phyloP scores from a whole-genome alignment of 2,329 filamentous ascomycete genomes.

The Talaromyces pinophilus region DNA sequence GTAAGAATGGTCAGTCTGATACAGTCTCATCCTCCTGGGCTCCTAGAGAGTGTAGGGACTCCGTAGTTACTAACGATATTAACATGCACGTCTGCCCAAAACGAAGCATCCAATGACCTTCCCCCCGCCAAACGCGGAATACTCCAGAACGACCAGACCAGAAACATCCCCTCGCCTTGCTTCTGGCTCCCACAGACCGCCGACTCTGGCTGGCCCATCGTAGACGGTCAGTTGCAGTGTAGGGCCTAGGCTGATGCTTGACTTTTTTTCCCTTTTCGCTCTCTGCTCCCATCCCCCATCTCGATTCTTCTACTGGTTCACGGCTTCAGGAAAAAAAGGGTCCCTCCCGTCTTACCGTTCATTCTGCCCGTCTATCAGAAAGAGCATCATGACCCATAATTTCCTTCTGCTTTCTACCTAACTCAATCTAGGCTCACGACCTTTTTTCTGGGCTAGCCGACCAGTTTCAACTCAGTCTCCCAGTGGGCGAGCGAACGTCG shows the following conservation, averaged over 20 bases:
- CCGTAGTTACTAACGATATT: background rate
- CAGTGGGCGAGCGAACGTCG: background rate
- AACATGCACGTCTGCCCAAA: slow-evolving; percentile 39
- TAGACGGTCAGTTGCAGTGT: slow-evolving; percentile 7
- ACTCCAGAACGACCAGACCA: slow-evolving; percentile 30
- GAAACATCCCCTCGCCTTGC: slow-evolving; percentile 31
- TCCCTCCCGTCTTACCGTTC: slow-evolving; percentile 7
- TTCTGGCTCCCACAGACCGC: slow-evolving; percentile 35
- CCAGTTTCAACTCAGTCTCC: background rate
- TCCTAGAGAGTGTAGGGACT: too few species aligned
- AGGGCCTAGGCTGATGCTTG: slow-evolving; percentile 1
- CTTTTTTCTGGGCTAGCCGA: slow-evolving; percentile 5
- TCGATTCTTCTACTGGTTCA: slow-evolving; percentile 10
- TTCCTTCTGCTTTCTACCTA: slow-evolving; percentile 10
- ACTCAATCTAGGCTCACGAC: slow-evolving; percentile 12
- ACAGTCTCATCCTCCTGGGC: background rate
- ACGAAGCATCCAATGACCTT: slow-evolving; percentile 39
- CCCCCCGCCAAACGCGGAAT: slow-evolving; percentile 32
- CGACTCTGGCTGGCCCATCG: slow-evolving; percentile 16
- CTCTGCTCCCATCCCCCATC: slow-evolving; percentile 9
- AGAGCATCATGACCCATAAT: slow-evolving; percentile 2
- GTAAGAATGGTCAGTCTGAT: slow-evolving; percentile 1
- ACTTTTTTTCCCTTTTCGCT: slow-evolving; percentile 6
- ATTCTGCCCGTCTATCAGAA: background rate
- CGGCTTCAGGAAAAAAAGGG: slow-evolving; percentile 2